Base-by-base conservation (phyloP, 2,329 filamentous ascomycete genomes). In the Trichoderma simmonsii region DNA sequence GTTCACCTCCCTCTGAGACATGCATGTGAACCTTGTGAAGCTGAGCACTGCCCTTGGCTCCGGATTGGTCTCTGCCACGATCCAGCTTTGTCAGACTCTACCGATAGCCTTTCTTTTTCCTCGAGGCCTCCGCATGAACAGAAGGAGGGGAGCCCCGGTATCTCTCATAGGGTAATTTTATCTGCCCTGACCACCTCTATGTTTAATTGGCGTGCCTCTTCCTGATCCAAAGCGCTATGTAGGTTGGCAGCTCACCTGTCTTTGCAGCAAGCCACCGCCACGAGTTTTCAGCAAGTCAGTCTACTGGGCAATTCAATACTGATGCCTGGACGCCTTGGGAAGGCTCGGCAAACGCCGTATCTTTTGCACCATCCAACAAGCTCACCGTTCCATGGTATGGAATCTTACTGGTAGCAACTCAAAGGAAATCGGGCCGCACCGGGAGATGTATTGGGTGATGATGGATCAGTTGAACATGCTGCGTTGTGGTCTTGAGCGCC, bases 21-120 rank as follows among this genome's bases (percentile, higher is more conserved):
- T 70, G 67, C 67, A 70, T 62, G 32, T 39, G 56, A 32, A 11
- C 57, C 39, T 60, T 54, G 39, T n/a, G 43, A 36, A 36, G 67
- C 57, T 62, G 56, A 62, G 43, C 48, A 62, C 32, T 21, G 28
- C n/a, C 28, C 48, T 70, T 61, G 28, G 67, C 51, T 36, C 39
- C n/a, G 28, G 57, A 70, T 28, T 70, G 57, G 67, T 18, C 67
- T 15, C 32, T 26, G 43, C 39, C n/a, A 32, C 48, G 39, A 54
- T 24, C 26, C 39, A 56, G 48, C 63, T 56, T 30, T 32, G 39
- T 66, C 28, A 34, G 30, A 30, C 43, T 51, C 18, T 51, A n/a
- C 56, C 12, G 56, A n/a, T 30, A 9, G 32, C 21, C 18, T 7
- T 18, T 28, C 56, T 28, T 57, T 30, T 36, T 54, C 39, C 48